These are phyloP conservation scores for Sarocladium kiliense DNA, from an alignment of 2,329 filamentous ascomycete species.

Conservation along the genomic window DNA sequence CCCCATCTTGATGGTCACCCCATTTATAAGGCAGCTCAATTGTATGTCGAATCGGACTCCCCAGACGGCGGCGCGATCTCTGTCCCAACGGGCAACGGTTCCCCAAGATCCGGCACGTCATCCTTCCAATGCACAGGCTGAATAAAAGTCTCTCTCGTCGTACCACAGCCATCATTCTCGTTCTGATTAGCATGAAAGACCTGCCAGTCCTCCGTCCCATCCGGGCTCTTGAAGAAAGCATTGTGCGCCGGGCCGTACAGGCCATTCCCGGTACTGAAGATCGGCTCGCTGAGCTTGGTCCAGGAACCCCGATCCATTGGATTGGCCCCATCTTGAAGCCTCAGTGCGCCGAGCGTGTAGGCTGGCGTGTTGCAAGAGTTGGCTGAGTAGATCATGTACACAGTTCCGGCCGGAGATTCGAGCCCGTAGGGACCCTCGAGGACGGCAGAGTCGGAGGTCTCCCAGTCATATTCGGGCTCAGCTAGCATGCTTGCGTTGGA, in stretches of 20 bases:
- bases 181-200: slow-evolving; percentile 15
- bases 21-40: too few species aligned
- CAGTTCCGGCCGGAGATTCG: slow-evolving; percentile 12
- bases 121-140: slow-evolving; percentile 13
- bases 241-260: slow-evolving; percentile 16
- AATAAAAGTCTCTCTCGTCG: slow-evolving; percentile 13
- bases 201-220: slow-evolving; percentile 16
- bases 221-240: slow-evolving; percentile 17
- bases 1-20: too few species aligned
- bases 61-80: slow-evolving; percentile 7
- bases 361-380: slow-evolving; percentile 14
- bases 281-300: slow-evolving; percentile 13
- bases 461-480: slow-evolving; percentile 13
- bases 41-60: too few species aligned
- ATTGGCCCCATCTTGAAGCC: slow-evolving; percentile 10
- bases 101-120: slow-evolving; percentile 9
- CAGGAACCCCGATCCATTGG: slow-evolving; percentile 12
- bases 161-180: slow-evolving; percentile 10
- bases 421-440: slow-evolving; percentile 15
- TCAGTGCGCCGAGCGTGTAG: slow-evolving; percentile 15
- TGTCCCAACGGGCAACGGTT: neutral
- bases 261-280: slow-evolving; percentile 13
- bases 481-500: slow-evolving; percentile 15
- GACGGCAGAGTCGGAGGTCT: slow-evolving; percentile 12
- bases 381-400: slow-evolving; percentile 16